A percentile compares a stretch with the other conserved stretches of the same genome.
phyloP scores from a whole-genome alignment of 345 rosid genomes.

The Eucalyptus tenuipes region DNA sequence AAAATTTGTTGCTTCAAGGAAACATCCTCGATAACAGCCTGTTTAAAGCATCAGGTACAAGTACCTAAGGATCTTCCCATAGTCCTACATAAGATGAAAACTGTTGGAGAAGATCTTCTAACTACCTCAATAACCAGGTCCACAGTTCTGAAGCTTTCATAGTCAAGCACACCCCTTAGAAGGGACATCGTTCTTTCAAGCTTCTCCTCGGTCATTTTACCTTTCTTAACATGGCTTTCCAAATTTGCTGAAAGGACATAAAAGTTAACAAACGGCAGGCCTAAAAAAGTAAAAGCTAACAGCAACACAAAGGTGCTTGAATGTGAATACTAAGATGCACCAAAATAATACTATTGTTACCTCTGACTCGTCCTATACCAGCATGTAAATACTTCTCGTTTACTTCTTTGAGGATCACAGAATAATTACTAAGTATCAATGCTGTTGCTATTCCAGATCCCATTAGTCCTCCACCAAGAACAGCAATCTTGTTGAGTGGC shows the following conservation, averaged over 20 bases:
- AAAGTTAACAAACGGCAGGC: background rate
- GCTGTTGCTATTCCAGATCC: conserved; percentile 98
- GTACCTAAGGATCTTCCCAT: background rate
- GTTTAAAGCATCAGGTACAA: conserved; percentile 8
- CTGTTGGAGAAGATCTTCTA: background rate
- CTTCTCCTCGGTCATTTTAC: conserved; percentile 59
- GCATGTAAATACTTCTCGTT: conserved; percentile 77
- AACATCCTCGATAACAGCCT: conserved; percentile 87
- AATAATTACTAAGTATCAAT: conserved; percentile 62
- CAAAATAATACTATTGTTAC: conserved; percentile 11
- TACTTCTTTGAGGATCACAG: conserved; percentile 86
- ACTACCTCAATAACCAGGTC: conserved; percentile 95
- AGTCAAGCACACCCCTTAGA: conserved; percentile 70
- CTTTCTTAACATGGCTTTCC: conserved; percentile 74
- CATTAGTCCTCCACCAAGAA: conserved; percentile 97
- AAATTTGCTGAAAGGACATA: conserved; percentile 50
- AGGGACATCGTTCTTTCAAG: conserved; percentile 69
- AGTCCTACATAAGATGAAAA: background rate
- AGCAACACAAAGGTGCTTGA: background rate
- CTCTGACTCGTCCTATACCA: conserved; percentile 80
- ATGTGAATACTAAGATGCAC: background rate
- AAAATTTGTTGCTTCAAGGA: conserved; percentile 91
- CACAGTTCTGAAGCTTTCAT: conserved; percentile 74
- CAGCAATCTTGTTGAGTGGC: conserved; percentile 66
- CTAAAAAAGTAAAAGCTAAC: background rate